Percentiles rank a stretch among this genome's conserved stretches.
phyloP scores from a whole-genome alignment of 768 basidiomycete species.

The Naganishia friedmannii region DNA sequence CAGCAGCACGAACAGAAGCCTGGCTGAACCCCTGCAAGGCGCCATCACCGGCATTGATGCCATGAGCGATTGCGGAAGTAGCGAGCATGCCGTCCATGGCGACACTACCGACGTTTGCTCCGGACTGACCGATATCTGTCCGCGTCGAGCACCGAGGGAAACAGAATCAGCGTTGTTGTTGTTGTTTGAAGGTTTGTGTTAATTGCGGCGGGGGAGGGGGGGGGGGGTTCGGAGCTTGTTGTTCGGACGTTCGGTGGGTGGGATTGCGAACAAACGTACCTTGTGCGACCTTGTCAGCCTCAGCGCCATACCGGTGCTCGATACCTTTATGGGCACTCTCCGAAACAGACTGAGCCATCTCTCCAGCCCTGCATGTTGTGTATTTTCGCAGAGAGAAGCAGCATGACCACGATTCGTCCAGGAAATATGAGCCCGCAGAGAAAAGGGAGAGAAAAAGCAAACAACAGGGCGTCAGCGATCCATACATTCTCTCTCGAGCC shows the following conservation, averaged over 20 bases:
- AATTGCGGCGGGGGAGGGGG: too few relatives aligned
- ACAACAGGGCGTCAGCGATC: neutral
- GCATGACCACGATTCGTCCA: neutral
- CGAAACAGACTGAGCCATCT: constrained; percentile 30
- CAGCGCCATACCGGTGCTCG: constrained; percentile 43
- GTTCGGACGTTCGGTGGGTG: too few relatives aligned
- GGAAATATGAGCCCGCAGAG: too few relatives aligned
- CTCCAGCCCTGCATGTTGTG: neutral
- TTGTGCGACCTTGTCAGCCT: constrained; percentile 43
- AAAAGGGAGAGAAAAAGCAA: neutral
- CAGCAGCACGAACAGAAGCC: too few relatives aligned
- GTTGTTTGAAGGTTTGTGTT: too few relatives aligned
- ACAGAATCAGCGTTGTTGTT: neutral
- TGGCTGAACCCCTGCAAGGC: constrained; percentile 1
- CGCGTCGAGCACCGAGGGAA: too few relatives aligned
- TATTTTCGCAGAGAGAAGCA: neutral
- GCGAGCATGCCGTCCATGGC: constrained; percentile 2
- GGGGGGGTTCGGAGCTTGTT: too few relatives aligned
- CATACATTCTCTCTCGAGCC: too few relatives aligned
- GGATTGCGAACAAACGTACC: constrained; percentile 37
- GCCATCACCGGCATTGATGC: neutral
- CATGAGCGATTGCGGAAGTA: neutral
- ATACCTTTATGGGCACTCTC: constrained; percentile 45
- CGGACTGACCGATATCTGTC: constrained; percentile 8
- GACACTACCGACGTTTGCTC: neutral